phyloP scores from a whole-genome alignment of 1,284 basidiomycete genomes.

The Neolentinus lepideus region DNA sequence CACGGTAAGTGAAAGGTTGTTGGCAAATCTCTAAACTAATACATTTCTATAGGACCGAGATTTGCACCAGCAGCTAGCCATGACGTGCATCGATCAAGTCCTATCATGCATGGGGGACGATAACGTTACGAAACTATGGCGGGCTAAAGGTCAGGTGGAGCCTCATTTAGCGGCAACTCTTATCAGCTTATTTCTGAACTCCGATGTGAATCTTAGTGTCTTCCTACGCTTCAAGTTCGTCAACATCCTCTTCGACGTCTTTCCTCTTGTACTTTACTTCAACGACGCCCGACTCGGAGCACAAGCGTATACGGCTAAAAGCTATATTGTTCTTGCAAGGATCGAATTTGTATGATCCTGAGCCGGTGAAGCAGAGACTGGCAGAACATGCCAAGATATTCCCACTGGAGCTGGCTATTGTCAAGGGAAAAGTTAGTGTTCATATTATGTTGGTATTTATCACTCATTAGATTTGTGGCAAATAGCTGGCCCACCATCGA shows the following conservation, averaged over 20 bases:
- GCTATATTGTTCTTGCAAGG: constrained; percentile 73
- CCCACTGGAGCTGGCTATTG: constrained; percentile 68
- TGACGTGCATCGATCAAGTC: constrained; percentile 47
- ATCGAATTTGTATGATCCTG: constrained; percentile 59
- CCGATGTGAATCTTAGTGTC: constrained; percentile 24
- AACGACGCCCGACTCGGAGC: constrained; percentile 68
- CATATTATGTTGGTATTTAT: not conserved
- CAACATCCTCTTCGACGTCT: constrained; percentile 23
- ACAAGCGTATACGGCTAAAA: constrained; percentile 71
- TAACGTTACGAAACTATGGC: constrained; percentile 54
- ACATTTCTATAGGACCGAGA: constrained; percentile 36
- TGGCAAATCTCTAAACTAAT: not conserved
- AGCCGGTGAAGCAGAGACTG: constrained; percentile 38
- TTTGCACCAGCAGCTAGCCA: constrained; percentile 54
- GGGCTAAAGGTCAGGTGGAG: constrained; percentile 52
- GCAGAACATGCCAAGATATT: constrained; percentile 45
- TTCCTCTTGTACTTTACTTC: constrained; percentile 60
- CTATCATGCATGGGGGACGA: constrained; percentile 42
- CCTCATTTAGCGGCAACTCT: not conserved
- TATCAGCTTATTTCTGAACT: not conserved
- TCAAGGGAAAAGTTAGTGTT: constrained; percentile 68
- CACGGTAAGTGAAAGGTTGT: constrained; percentile 31
- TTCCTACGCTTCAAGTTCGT: constrained; percentile 38
- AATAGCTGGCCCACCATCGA: constrained; percentile 57
- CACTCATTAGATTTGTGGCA: not conserved